Percentiles rank a stretch among this genome's conserved stretches.
Conservation (phyloP, 768 basidiomycete genomes). For the Boletus rubescentipes region DNA sequence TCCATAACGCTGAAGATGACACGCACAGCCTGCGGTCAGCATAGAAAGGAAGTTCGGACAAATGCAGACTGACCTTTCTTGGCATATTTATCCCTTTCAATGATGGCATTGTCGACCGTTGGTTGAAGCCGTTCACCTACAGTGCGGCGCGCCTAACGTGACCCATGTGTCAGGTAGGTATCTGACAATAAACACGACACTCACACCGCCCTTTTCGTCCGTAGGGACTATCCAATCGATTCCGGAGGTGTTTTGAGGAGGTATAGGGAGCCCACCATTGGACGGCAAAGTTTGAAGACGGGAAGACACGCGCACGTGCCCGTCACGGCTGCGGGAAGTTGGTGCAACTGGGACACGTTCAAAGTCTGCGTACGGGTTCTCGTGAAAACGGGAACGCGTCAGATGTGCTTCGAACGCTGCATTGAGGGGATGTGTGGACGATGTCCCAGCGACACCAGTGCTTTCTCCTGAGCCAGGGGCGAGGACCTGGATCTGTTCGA, state of each 20-base stretch:
- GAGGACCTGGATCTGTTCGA: no score
- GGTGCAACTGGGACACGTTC: conserved; percentile 4
- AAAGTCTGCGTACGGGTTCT: conserved; percentile 9
- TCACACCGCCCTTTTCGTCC: conserved; percentile 19
- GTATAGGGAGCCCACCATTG: not conserved
- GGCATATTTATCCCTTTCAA: conserved; percentile 47
- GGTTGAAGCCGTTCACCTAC: conserved; percentile 54
- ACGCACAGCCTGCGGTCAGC: conserved; percentile 4
- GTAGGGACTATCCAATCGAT: conserved; percentile 31
- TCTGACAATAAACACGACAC: not conserved
- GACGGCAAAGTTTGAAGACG: conserved; percentile 5
- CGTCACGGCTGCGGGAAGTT: conserved; percentile 16
- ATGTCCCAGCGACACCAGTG: not conserved
- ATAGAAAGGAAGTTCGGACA: not conserved
- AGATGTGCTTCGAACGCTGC: conserved; percentile 5
- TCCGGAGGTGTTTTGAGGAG: no score
- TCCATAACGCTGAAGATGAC: conserved; percentile 29
- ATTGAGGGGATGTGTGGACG: conserved; percentile 9
- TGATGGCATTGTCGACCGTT: conserved; percentile 47
- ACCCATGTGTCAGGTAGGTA: not conserved
- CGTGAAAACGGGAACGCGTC: not conserved
- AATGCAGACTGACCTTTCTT: conserved; percentile 38
- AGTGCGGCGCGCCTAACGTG: conserved; percentile 32
- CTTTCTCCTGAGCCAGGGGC: not conserved
- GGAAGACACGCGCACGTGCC: conserved; percentile 10